Evolutionary conservation across 495 filamentous ascomycete genomes (phyloP).

Genomic region (Lasiosphaeria hispida): DNA sequence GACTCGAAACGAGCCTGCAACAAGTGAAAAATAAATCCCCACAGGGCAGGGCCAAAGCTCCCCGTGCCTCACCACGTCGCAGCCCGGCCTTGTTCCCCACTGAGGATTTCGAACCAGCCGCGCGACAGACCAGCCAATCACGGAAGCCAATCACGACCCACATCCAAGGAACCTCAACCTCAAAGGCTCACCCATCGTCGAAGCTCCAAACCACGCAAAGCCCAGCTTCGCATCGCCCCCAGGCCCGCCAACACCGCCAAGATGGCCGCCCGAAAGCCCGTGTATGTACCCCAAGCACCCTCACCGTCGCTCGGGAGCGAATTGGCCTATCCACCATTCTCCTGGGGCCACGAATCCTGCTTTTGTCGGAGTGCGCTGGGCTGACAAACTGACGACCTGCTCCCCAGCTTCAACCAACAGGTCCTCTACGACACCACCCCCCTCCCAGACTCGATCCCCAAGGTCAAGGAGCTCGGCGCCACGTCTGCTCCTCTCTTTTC

Average conservation of each 20-base stretch:
- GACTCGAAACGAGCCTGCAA: background rate
- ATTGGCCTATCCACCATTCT: constrained; percentile 21
- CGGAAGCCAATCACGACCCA: constrained; percentile 14
- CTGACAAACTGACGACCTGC: constrained; percentile 24
- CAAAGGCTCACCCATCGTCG: constrained; percentile 20
- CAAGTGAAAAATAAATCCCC: constrained; percentile 20
- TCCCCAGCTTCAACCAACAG: constrained; percentile 81
- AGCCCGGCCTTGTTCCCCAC: constrained; percentile 6
- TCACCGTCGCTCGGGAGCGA: background rate
- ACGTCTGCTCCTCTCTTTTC: constrained; percentile 88
- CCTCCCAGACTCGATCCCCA: constrained; percentile 84
- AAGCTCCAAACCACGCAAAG: constrained; percentile 31
- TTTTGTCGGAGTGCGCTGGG: background rate
- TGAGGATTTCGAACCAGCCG: constrained; percentile 2
- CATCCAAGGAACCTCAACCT: constrained; percentile 28
- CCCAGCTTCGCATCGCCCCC: constrained; percentile 24
- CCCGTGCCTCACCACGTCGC: constrained; percentile 16
- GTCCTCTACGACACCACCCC: constrained; percentile 94
- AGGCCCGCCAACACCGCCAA: constrained; percentile 35
- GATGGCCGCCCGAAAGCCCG: constrained; percentile 49
- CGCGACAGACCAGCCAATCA: constrained; percentile 23
- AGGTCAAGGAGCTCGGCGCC: constrained; percentile 85
- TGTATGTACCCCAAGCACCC: constrained; percentile 36
- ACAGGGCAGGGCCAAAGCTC: constrained; percentile 14
- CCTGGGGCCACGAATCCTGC: constrained; percentile 2